Base-by-base conservation (phyloP, 2,329 filamentous ascomycete species). In the Calycina herbarum region DNA sequence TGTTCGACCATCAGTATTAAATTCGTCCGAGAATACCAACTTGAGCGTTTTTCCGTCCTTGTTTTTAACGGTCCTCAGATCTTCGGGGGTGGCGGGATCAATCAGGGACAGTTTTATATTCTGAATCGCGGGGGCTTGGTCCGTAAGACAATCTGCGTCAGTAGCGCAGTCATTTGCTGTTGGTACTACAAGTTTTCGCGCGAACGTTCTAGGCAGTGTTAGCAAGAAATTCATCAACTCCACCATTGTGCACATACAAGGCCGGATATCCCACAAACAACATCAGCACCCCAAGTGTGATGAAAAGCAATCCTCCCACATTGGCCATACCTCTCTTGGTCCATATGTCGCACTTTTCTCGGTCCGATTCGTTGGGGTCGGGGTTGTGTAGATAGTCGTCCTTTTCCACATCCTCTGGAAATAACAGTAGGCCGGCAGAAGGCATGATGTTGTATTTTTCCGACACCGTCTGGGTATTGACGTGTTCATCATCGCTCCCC, bases 371-470 rank as follows among this genome's bases (percentile, higher is more conserved):
- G 62, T 83, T 83, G 1, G 87, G 85, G 72, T 89, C 87, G 0
- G 89, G 89, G 71, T 91, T 90, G 74, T 92, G 89, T 68, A 92
- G 73, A 69, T 85, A 89, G 73, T 92, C 89, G 73, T 92, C 89
- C 72, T 90, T 90, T 75, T 92, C 89, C 27, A 90, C 85, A 73
- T 91, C 89, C 74, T 91, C 87, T 0, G 89, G 89, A 71, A 88
- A 91, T 24, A 91, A 78, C 51, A 92, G 75, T 62, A 91, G 77
- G 5, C 87, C 87, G 15, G 87, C 85, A 2, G 86, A 88, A 0
- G 89, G 88, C 74, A 86, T 81, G 62, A 92, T 91, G 73, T 90
- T 90, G 76, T 89, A 91, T 76, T 91, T 91, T 73, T 90, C 87
- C 17, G 87, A 86, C 2, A 91, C 89, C 1, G 89, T 91, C 78